A percentile compares a stretch with the other conserved stretches of the same genome.
Evolutionary conservation across 352 stramenopile genomes (phyloP).

Genomic region (Pythium myriotylum): DNA sequence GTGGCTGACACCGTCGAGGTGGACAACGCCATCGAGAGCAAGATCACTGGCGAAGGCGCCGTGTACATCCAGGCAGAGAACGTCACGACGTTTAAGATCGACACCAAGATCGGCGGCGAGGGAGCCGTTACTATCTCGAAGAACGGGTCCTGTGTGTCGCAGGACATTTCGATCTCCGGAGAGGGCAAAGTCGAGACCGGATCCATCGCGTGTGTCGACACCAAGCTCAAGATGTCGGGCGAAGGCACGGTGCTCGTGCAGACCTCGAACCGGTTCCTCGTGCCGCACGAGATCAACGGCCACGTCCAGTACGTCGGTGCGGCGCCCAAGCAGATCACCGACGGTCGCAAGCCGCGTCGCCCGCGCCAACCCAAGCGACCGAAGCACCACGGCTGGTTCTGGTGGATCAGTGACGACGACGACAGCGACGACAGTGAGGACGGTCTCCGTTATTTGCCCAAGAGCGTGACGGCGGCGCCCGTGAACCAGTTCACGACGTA

Average conservation of each 20-base stretch:
- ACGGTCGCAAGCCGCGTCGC: constrained; percentile 13
- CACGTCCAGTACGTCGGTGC: constrained; percentile 24
- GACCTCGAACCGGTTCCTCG: constrained; percentile 38
- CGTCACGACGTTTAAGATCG: constrained; percentile 37
- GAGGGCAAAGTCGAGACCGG: constrained; percentile 44
- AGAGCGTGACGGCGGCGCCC: constrained; percentile 17
- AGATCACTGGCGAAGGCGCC: constrained; percentile 19
- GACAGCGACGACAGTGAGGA: constrained; percentile 12
- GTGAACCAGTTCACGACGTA: constrained; percentile 25
- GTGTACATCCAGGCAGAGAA: constrained; percentile 28
- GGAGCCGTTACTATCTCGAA: constrained; percentile 46
- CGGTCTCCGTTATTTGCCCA: constrained; percentile 10
- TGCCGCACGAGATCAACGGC: constrained; percentile 16
- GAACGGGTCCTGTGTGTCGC: constrained; percentile 42
- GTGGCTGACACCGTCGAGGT: constrained; percentile 21
- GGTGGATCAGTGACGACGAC: constrained; percentile 9
- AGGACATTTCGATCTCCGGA: constrained; percentile 55
- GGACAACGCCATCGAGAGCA: constrained; percentile 16
- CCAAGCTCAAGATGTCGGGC: constrained; percentile 46
- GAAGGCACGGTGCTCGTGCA: constrained; percentile 52
- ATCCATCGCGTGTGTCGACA: constrained; percentile 45
- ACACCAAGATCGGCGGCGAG: constrained; percentile 48
- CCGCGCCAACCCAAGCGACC: background rate
- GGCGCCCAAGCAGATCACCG: constrained; percentile 21
- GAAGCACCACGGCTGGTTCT: constrained; percentile 11